Percentiles rank a stretch among this genome's conserved stretches.
phyloP scores from a whole-genome alignment of 176 grass and related monocot species.

The Carex littledalei region DNA sequence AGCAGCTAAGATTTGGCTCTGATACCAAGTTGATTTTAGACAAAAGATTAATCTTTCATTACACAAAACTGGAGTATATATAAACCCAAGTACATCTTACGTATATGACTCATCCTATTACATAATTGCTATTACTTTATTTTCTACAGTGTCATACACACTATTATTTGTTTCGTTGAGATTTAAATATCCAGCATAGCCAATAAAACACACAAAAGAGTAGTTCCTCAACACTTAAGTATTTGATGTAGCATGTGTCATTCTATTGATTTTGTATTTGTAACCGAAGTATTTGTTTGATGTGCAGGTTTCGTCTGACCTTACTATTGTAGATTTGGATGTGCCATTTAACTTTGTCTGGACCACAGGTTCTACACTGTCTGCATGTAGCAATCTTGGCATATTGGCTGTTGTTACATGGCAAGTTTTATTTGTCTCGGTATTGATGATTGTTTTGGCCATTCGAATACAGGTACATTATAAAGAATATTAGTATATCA shows the following conservation, averaged over 20 bases:
- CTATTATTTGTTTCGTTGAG: background rate
- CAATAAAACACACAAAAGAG: background rate
- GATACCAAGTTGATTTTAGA: no score
- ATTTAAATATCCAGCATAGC: background rate
- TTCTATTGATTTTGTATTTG: background rate
- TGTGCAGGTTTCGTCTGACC: slow-evolving; percentile 77
- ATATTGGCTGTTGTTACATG: slow-evolving; percentile 83
- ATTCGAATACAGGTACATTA: slow-evolving; percentile 62
- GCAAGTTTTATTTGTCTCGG: slow-evolving; percentile 76
- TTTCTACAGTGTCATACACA: no score
- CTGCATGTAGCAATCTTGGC: slow-evolving; percentile 69
- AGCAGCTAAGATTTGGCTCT: no score
- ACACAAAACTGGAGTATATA: no score
- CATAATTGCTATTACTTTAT: no score
- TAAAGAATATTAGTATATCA: background rate
- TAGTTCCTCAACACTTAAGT: background rate
- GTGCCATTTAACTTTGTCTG: slow-evolving; percentile 64
- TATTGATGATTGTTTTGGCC: slow-evolving; percentile 56
- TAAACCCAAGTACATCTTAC: no score
- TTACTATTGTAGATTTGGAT: slow-evolving; percentile 88
- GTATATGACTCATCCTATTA: no score
- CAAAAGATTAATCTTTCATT: no score
- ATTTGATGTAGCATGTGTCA: background rate
- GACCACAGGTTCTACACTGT: slow-evolving; percentile 40
- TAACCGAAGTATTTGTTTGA: background rate